Evolutionary conservation across 441 rosid genomes (phyloP).

Genomic region (Kokia cookei): DNA sequence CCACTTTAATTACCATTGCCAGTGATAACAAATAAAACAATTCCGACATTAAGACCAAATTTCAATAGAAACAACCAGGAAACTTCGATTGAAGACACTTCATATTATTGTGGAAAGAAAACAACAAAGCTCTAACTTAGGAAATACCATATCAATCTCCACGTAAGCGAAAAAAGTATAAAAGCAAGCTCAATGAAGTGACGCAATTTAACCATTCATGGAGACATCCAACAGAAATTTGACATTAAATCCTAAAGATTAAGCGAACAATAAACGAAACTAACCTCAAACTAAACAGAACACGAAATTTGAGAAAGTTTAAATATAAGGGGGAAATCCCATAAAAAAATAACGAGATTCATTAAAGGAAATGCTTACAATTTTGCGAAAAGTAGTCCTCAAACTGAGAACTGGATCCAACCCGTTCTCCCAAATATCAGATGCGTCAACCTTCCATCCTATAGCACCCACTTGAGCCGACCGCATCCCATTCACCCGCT

Average conservation of each 20-base stretch:
- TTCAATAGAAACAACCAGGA: neutral
- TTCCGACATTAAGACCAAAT: neutral
- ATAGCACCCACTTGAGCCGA: conserved; percentile 8
- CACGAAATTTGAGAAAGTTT: neutral
- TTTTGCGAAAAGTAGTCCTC: conserved; percentile 57
- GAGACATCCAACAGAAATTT: neutral
- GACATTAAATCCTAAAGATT: neutral
- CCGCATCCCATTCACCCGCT: conserved; percentile 10
- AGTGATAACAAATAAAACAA: neutral
- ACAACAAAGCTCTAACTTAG: neutral
- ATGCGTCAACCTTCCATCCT: conserved; percentile 37
- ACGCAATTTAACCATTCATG: neutral
- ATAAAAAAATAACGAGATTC: neutral
- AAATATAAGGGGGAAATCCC: neutral
- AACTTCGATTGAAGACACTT: neutral
- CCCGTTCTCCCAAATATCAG: conserved; percentile 46
- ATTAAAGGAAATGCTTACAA: conserved; percentile 46
- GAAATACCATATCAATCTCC: neutral
- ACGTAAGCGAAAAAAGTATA: neutral
- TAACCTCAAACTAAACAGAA: neutral
- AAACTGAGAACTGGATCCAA: conserved; percentile 68
- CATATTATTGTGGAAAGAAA: neutral
- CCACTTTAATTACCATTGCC: neutral
- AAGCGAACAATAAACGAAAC: neutral
- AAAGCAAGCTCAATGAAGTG: neutral